These are phyloP conservation scores for Botrytis tulipae DNA, from an alignment of 2,329 filamentous ascomycete species.

Conservation along the genomic window DNA sequence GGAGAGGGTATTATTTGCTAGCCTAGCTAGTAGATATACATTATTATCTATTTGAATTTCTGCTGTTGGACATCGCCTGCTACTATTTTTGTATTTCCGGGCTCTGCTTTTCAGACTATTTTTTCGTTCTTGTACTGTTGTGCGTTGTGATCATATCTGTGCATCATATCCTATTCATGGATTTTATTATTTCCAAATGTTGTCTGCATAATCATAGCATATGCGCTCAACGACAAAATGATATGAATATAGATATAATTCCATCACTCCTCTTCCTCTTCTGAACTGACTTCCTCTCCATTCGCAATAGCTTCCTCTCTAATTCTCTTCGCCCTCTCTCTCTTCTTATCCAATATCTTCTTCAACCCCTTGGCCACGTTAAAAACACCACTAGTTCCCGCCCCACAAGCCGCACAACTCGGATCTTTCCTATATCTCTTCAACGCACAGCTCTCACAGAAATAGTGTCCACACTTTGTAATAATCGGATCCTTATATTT, in stretches of 20 bases:
- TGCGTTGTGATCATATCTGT: neutral
- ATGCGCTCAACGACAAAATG: neutral
- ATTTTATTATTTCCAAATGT: neutral
- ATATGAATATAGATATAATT: neutral
- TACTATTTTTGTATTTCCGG: neutral
- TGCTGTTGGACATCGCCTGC: too few species aligned
- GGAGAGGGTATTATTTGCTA: neutral
- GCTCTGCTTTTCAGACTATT: neutral
- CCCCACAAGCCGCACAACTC: conserved; percentile 79
- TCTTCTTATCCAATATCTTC: conserved; percentile 68
- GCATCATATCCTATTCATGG: too few species aligned
- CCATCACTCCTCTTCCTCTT: conserved; percentile 41
- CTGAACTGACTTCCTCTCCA: conserved; percentile 50
- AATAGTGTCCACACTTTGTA: conserved; percentile 93
- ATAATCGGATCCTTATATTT: conserved; percentile 65
- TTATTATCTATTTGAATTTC: neutral
- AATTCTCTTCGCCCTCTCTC: conserved; percentile 53
- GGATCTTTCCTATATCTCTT: conserved; percentile 84
- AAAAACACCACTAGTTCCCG: conserved; percentile 85
- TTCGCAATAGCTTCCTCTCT: conserved; percentile 52
- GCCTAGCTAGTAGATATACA: neutral
- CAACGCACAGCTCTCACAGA: conserved; percentile 87
- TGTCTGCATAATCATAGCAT: neutral
- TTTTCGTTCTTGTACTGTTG: too few species aligned
- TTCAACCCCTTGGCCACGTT: conserved; percentile 82